Conservation (phyloP, 306 rosid genomes). For the Quercus parvula region DNA sequence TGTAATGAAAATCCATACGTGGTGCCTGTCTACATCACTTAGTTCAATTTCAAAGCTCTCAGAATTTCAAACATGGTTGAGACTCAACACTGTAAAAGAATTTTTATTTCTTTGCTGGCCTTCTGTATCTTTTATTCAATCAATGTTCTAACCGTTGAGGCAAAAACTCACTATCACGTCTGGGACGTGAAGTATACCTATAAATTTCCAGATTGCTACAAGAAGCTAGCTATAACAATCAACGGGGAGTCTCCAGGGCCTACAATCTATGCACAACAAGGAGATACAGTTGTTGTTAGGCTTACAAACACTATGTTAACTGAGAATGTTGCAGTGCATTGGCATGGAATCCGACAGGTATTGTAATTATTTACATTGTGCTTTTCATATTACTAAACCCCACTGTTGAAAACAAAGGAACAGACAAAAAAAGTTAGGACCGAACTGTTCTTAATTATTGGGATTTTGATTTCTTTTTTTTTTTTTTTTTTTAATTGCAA, state of each 20-base stretch:
- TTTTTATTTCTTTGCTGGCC: not conserved
- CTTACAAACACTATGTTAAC: conserved; percentile 41
- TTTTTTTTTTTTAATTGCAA: not conserved
- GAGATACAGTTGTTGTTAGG: conserved; percentile 46
- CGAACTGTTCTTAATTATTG: not conserved
- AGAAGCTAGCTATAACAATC: conserved; percentile 36
- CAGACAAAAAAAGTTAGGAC: too few species aligned
- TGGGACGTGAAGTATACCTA: conserved; percentile 48
- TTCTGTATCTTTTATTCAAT: not conserved
- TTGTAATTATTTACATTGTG: not conserved
- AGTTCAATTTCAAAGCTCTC: too few species aligned
- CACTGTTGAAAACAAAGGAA: too few species aligned
- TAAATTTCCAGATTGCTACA: conserved; percentile 54
- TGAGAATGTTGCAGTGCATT: conserved; percentile 51
- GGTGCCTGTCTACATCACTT: too few species aligned
- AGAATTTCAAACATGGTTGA: too few species aligned
- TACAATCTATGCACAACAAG: conserved; percentile 46
- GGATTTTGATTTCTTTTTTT: not conserved
- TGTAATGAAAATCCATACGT: too few species aligned
- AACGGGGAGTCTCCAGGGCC: conserved; percentile 57
- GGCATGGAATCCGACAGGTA: conserved; percentile 67
- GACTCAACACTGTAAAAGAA: too few species aligned
- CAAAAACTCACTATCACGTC: conserved; percentile 28
- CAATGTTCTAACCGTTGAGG: conserved; percentile 23
- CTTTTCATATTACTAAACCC: not conserved